Base-by-base conservation (phyloP, 345 rosid genomes). In the Pistacia integerrima region DNA sequence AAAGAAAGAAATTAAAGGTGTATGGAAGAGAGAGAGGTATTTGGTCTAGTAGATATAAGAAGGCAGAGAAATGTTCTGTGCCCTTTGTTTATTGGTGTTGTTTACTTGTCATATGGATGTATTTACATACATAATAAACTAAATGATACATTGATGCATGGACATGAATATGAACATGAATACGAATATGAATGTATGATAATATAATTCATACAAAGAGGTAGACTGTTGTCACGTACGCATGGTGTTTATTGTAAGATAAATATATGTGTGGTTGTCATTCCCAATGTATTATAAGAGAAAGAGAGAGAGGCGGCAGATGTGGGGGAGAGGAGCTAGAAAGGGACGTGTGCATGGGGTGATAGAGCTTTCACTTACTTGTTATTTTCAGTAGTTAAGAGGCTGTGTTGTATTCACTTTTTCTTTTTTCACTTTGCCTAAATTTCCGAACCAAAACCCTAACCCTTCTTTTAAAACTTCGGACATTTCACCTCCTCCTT, bases 281-380 rank as follows among this genome's bases (percentile, higher is more conserved):
- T 82, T 87, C 87, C 89, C 86, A 79, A 86, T 22, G 81, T 73
- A 57, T 11, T n/a, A 2, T 33, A 5, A 41, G 77, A 56, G 78
- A 60, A 78, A 79, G 78, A 66, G 84, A 69, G 82, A 70, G 80
- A 75, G 74, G 87, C 87, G 87, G 85, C 77, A 83, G 85, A 79
- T 73, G 81, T 86, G 85, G 89, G 85, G 76, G 89, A 84, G 87
- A 83, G 85, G 81, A 78, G 79, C 69, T 28, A 38, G 87, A 86
- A 84, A 86, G 71, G 75, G 89, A 86, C 89, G 87, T 80, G 82
- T 84, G 89, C 87, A 84, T 84, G 87, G 82, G 66, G 84, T 82
- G 83, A 76, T 67, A 72, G 70, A 78, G 84, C 85, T 83, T 86
- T 86, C 89, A 77, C 85, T 81, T 74, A 33, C 80, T 83, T 77